Percentiles rank a stretch among this genome's conserved stretches.
These are phyloP conservation scores for Cutaneotrichosporon cyanovorans DNA, from an alignment of 1,284 basidiomycete genomes.

Conservation along the genomic window DNA sequence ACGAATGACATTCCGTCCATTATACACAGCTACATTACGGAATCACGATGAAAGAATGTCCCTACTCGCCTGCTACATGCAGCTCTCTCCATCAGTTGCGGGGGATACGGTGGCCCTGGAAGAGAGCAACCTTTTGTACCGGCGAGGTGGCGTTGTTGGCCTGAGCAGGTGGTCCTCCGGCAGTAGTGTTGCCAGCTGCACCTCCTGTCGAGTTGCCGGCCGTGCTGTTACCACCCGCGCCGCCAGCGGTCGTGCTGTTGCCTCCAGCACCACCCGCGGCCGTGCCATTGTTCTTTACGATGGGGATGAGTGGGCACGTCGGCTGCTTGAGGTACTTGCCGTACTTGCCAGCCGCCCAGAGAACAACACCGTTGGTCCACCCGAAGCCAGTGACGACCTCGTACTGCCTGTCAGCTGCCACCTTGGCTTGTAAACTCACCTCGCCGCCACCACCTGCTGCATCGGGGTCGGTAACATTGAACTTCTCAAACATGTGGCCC, in stretches of 20 bases:
- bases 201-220: neutral
- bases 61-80: neutral
- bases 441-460: conserved; percentile 55
- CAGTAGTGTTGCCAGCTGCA: neutral
- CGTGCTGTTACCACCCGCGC: neutral
- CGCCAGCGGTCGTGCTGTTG: neutral
- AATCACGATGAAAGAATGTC: neutral
- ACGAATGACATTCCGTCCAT: neutral
- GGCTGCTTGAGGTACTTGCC: conserved; percentile 59
- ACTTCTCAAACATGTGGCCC: conserved; percentile 79
- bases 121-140: neutral
- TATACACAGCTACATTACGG: neutral
- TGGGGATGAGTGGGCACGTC: conserved; percentile 56
- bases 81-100: neutral
- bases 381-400: conserved; percentile 47
- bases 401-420: neutral
- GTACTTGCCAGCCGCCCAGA: conserved; percentile 67
- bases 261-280: no score
- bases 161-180: neutral
- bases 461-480: conserved; percentile 59
- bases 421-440: neutral
- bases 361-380: conserved; percentile 79
- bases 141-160: neutral
- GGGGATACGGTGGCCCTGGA: conserved; percentile 4
- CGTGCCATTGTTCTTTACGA: conserved; percentile 17